Evolutionary conservation across 2,329 filamentous ascomycete species (phyloP).

Genomic region (Penicillium sp.): DNA sequence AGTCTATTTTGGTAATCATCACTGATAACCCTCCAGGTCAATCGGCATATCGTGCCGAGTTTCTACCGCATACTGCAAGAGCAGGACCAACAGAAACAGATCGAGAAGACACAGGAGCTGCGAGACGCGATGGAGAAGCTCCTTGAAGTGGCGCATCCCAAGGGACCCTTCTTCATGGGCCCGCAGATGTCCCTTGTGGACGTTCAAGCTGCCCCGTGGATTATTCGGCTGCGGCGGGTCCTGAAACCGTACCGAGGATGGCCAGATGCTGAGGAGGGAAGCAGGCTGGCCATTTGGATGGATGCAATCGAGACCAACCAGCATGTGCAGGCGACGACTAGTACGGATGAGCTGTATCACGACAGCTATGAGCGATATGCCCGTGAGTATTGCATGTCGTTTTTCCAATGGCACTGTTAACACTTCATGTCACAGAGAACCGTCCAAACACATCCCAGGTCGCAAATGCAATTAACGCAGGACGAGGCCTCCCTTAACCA

Average conservation of each 20-base stretch:
- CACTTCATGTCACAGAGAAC: slow-evolving; percentile 49
- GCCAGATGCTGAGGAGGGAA: slow-evolving; percentile 62
- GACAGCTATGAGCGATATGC: slow-evolving; percentile 66
- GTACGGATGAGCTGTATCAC: slow-evolving; percentile 63
- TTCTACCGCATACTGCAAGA: slow-evolving; percentile 75
- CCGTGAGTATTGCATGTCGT: slow-evolving; percentile 41
- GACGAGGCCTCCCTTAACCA: slow-evolving; percentile 51
- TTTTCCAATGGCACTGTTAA: slow-evolving; percentile 5
- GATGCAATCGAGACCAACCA: slow-evolving; percentile 65
- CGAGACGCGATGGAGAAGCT: slow-evolving; percentile 64
- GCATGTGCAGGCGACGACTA: slow-evolving; percentile 66
- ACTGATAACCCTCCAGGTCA: slow-evolving; percentile 56
- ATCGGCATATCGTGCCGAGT: slow-evolving; percentile 69
- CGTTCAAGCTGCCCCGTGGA: slow-evolving; percentile 73
- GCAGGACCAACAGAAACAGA: slow-evolving; percentile 59
- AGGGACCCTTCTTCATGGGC: slow-evolving; percentile 70
- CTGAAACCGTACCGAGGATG: slow-evolving; percentile 65
- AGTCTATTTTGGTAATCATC: neutral
- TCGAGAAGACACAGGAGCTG: slow-evolving; percentile 60
- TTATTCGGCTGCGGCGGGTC: slow-evolving; percentile 66
- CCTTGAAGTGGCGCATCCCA: slow-evolving; percentile 56
- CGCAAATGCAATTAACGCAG: slow-evolving; percentile 60
- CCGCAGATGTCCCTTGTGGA: slow-evolving; percentile 64
- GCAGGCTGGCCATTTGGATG: slow-evolving; percentile 68
- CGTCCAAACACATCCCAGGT: slow-evolving; percentile 59